Evolutionary conservation across 108 stramenopile species (phyloP).

Genomic region (Chaetoceros muelleri): DNA sequence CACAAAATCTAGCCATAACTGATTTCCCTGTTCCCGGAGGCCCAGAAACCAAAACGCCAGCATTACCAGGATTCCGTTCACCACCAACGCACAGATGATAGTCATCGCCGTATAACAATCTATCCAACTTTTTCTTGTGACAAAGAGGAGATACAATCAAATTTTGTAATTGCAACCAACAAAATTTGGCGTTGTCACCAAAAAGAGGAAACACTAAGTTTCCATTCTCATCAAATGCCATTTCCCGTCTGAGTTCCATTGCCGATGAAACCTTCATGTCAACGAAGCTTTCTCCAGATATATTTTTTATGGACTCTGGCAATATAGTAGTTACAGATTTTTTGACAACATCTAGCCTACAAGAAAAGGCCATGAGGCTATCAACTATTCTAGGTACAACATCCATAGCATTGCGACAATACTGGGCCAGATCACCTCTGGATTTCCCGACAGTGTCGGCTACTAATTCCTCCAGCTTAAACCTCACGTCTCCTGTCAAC

Average conservation of each 20-base stretch:
- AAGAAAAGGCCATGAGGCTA: background rate
- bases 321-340: constrained; percentile 21
- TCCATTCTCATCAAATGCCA: constrained; percentile 8
- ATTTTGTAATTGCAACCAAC: constrained; percentile 49
- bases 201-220: constrained; percentile 32
- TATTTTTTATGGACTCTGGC: constrained; percentile 50
- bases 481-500: constrained; percentile 8
- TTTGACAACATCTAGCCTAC: constrained; percentile 28
- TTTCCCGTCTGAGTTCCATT: constrained; percentile 29
- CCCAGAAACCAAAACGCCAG: constrained; percentile 65
- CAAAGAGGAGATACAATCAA: constrained; percentile 71
- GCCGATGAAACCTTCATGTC: constrained; percentile 58
- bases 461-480: constrained; percentile 22
- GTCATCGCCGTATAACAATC: constrained; percentile 29
- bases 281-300: constrained; percentile 48
- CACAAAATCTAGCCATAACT: constrained; percentile 47
- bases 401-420: constrained; percentile 41
- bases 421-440: constrained; percentile 47
- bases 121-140: constrained; percentile 32
- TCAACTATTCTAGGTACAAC: constrained; percentile 2
- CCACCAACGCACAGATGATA: background rate
- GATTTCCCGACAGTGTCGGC: constrained; percentile 40
- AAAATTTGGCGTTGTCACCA: constrained; percentile 31
- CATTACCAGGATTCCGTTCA: constrained; percentile 28
- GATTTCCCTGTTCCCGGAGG: constrained; percentile 64